These are phyloP conservation scores for Candida sp. DNA, from an alignment of 1,139 yeast species.

Conservation along the genomic window DNA sequence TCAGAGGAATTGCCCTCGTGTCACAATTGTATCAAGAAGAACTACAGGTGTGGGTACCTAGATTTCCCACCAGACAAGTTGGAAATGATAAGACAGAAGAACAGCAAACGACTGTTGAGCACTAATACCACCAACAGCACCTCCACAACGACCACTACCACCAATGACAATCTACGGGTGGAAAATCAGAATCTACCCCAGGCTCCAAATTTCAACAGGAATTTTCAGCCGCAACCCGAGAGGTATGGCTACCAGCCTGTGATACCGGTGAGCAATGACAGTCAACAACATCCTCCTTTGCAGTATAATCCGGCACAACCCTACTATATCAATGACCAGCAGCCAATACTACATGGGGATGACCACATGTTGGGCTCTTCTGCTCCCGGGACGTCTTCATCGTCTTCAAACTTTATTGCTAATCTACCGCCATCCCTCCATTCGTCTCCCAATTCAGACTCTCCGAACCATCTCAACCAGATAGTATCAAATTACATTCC, in stretches of 20 bases:
- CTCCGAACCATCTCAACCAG: conserved; percentile 15
- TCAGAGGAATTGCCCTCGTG: conserved; percentile 49
- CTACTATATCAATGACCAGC: neutral
- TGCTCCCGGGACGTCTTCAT: neutral
- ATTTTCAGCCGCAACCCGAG: too few relatives aligned
- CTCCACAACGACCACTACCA: neutral
- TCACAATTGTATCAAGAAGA: conserved; percentile 41
- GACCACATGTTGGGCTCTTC: neutral
- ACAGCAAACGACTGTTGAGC: conserved; percentile 25
- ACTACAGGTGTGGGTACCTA: conserved; percentile 45
- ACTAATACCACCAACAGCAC: neutral
- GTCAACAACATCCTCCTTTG: neutral
- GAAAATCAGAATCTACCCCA: neutral
- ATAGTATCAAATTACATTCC: conserved; percentile 12
- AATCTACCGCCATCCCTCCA: conserved; percentile 5
- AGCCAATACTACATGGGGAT: conserved; percentile 4
- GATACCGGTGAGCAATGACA: neutral
- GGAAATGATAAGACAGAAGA: conserved; percentile 36
- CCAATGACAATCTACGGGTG: neutral
- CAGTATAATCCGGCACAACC: neutral
- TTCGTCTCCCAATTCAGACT: conserved; percentile 14
- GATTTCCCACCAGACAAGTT: conserved; percentile 45
- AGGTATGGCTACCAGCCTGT: neutral
- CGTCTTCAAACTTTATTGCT: neutral
- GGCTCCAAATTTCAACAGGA: neutral